phyloP scores from a whole-genome alignment of 768 basidiomycete species.

The Pisolithus tinctorius region DNA sequence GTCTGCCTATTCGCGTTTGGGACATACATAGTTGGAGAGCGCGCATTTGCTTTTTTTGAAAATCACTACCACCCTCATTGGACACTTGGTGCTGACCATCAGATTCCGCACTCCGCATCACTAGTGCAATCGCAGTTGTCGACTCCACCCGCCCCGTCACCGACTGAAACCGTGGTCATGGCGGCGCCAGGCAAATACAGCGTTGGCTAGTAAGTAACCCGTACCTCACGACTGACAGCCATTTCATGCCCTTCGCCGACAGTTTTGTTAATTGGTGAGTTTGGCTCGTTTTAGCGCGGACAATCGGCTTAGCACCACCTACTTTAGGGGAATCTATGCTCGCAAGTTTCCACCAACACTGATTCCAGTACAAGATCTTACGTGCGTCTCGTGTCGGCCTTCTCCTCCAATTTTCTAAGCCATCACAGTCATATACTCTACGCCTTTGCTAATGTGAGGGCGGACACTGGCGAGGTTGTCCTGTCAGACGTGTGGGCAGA shows the following conservation, averaged over 20 bases:
- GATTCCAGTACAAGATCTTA: slow-evolving; percentile 81
- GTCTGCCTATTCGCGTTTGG: slow-evolving; percentile 33
- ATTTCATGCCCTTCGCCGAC: slow-evolving; percentile 5
- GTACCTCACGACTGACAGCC: slow-evolving; percentile 4
- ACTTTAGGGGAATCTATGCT: slow-evolving; percentile 84
- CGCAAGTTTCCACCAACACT: slow-evolving; percentile 83
- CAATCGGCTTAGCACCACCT: slow-evolving; percentile 5
- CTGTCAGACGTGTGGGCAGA: slow-evolving; percentile 94
- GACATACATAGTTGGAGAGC: slow-evolving; percentile 40
- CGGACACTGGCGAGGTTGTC: slow-evolving; percentile 79
- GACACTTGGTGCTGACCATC: slow-evolving; percentile 9
- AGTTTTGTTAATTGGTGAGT: slow-evolving; percentile 76
- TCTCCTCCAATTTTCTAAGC: slow-evolving; percentile 5
- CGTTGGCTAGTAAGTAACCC: slow-evolving; percentile 66
- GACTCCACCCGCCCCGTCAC: slow-evolving; percentile 4
- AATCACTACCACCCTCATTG: background rate
- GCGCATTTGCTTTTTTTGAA: slow-evolving; percentile 17
- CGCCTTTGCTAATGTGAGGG: slow-evolving; percentile 84
- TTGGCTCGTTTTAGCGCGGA: background rate
- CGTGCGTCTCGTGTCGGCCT: slow-evolving; percentile 41
- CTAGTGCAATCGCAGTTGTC: slow-evolving; percentile 4
- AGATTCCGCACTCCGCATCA: background rate
- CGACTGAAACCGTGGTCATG: slow-evolving; percentile 24
- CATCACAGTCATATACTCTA: slow-evolving; percentile 73
- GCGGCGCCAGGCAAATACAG: slow-evolving; percentile 56